Conservation (phyloP, 1,284 basidiomycete genomes). For the Malassezia furfur region DNA sequence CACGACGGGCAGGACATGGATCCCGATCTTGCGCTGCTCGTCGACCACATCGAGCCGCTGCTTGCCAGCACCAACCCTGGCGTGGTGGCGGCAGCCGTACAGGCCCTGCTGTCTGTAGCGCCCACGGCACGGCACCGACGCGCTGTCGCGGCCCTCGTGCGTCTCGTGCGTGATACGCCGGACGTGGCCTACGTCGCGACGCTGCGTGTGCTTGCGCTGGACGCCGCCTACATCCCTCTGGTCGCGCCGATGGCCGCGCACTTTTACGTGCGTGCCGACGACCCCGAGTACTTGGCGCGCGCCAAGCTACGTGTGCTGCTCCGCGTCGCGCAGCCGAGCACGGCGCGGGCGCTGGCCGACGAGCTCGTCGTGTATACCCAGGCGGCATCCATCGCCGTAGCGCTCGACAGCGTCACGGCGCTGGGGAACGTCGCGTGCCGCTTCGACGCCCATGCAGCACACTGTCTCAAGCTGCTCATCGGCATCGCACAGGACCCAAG, state of each 20-base stretch:
- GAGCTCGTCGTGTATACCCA: constrained; percentile 25
- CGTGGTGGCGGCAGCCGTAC: constrained; percentile 26
- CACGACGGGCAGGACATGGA: constrained; percentile 50
- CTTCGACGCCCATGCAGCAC: not conserved
- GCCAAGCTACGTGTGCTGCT: constrained; percentile 33
- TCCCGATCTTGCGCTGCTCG: constrained; percentile 32
- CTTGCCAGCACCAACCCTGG: constrained; percentile 32
- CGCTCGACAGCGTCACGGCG: constrained; percentile 23
- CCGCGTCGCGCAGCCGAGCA: constrained; percentile 14
- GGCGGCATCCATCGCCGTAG: constrained; percentile 17
- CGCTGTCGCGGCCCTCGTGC: constrained; percentile 21
- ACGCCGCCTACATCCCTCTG: constrained; percentile 13
- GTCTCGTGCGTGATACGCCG: constrained; percentile 22
- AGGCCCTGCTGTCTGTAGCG: constrained; percentile 18
- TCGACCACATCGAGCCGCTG: constrained; percentile 24
- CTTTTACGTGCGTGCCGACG: constrained; percentile 29
- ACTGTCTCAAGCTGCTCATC: constrained; percentile 8
- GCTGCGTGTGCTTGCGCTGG: constrained; percentile 22
- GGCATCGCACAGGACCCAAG: constrained; percentile 4
- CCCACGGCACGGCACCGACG: constrained; percentile 15
- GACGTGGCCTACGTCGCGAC: constrained; percentile 28
- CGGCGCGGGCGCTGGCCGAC: constrained; percentile 16
- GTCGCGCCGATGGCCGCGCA: constrained; percentile 21
- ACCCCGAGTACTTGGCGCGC: constrained; percentile 28
- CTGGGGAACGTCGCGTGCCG: constrained; percentile 23